Conservation (phyloP, 1,139 yeast species). For the Trichomonascaceae sp. region DNA sequence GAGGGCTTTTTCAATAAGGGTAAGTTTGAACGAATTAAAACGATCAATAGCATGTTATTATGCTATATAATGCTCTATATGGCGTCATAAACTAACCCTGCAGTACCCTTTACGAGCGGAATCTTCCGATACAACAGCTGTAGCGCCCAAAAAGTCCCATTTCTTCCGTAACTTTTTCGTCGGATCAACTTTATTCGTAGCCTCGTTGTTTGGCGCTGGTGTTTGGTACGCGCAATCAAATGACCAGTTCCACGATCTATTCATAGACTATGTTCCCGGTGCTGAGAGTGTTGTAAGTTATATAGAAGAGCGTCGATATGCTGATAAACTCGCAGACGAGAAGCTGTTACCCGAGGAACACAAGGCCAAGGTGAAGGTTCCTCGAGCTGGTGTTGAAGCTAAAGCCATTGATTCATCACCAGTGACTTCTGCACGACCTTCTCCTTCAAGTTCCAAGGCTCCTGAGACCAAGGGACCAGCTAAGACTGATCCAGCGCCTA, state of each 20-base stretch:
- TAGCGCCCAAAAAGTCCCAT: slow-evolving; percentile 16
- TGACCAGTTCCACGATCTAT: slow-evolving; percentile 39
- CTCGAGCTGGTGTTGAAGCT: slow-evolving; percentile 37
- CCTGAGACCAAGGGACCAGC: slow-evolving; percentile 4
- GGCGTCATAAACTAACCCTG: not conserved
- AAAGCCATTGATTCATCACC: slow-evolving; percentile 12
- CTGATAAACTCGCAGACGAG: not conserved
- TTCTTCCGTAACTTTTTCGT: slow-evolving; percentile 30
- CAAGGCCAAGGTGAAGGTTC: slow-evolving; percentile 35
- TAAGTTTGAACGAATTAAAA: not conserved
- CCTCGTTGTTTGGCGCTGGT: slow-evolving; percentile 34
- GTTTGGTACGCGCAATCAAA: slow-evolving; percentile 33
- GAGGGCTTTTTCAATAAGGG: not conserved
- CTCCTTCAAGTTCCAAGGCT: slow-evolving; percentile 3
- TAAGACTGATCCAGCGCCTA: slow-evolving; percentile 13
- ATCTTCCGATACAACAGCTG: not conserved
- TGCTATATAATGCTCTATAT: not conserved
- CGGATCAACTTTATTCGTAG: slow-evolving; percentile 22
- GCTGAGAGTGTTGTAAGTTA: slow-evolving; percentile 48
- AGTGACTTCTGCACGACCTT: slow-evolving; percentile 6
- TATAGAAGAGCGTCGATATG: slow-evolving; percentile 41
- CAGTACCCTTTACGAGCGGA: not conserved
- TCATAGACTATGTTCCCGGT: slow-evolving; percentile 55
- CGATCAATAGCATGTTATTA: not conserved
- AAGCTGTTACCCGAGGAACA: slow-evolving; percentile 1